Percentiles rank a stretch among this genome's conserved stretches.
Conservation (phyloP, 352 stramenopile genomes). For the Phytophthora agathidicida region DNA sequence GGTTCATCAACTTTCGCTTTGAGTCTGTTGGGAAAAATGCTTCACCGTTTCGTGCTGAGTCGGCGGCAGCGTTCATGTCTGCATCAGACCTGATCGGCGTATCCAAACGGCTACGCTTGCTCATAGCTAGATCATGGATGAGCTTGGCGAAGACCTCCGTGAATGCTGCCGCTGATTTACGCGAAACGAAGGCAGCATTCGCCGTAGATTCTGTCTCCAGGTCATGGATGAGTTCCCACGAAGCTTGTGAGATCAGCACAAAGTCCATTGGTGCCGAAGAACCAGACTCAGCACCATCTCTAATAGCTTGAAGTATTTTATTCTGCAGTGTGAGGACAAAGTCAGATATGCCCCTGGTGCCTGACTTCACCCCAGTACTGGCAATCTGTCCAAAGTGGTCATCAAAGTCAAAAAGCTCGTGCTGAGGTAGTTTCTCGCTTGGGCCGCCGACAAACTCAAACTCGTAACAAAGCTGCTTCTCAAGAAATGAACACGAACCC, state of each 20-base stretch:
- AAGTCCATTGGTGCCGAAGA: constrained; percentile 44
- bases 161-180: constrained; percentile 2
- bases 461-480: constrained; percentile 40
- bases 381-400: not conserved
- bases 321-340: constrained; percentile 29
- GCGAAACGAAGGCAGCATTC: not conserved
- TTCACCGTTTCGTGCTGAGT: not conserved
- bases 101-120: constrained; percentile 42
- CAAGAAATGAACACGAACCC: constrained; percentile 38
- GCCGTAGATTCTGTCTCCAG: constrained; percentile 29
- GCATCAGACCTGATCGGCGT: not conserved
- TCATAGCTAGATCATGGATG: constrained; percentile 42
- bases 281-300: constrained; percentile 22
- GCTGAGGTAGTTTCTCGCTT: constrained; percentile 32
- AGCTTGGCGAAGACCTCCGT: constrained; percentile 43
- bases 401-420: constrained; percentile 37
- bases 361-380: not conserved
- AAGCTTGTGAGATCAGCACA: constrained; percentile 54
- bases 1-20: constrained; percentile 65
- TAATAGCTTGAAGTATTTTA: constrained; percentile 50
- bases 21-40: constrained; percentile 39
- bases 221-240: constrained; percentile 63
- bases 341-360: not conserved
- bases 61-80: not conserved
- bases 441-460: constrained; percentile 41